These are phyloP conservation scores for Salix caprea DNA, from an alignment of 345 rosid species.

Conservation along the genomic window DNA sequence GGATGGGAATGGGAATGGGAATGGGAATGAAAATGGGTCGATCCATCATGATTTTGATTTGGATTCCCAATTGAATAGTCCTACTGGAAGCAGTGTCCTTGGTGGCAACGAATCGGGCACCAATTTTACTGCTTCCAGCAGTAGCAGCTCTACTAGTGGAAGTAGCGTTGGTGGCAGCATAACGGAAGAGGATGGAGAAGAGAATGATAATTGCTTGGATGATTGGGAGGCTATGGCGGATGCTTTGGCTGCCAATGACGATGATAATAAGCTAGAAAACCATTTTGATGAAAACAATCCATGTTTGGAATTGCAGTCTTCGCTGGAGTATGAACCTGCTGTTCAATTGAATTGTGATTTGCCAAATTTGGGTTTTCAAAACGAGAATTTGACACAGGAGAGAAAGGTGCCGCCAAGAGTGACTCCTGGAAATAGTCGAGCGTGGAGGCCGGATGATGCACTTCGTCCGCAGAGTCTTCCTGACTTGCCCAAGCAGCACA, in stretches of 20 bases:
- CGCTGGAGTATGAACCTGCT: slow-evolving; percentile 20
- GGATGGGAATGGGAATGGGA: slow-evolving; percentile 18
- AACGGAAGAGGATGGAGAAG: slow-evolving; percentile 71
- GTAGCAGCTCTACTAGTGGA: slow-evolving; percentile 47
- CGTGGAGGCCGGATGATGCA: slow-evolving; percentile 84
- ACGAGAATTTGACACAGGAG: slow-evolving; percentile 27
- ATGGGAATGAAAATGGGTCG: slow-evolving; percentile 24
- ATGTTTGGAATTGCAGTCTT: slow-evolving; percentile 17
- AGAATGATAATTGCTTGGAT: slow-evolving; percentile 71
- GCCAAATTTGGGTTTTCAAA: slow-evolving; percentile 21
- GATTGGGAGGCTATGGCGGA: slow-evolving; percentile 98
- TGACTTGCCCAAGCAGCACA: slow-evolving; percentile 63
- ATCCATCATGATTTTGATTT: slow-evolving; percentile 51
- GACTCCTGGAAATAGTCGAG: slow-evolving; percentile 39
- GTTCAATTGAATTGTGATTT: slow-evolving; percentile 19
- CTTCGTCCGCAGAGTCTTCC: slow-evolving; percentile 79
- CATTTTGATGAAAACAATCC: slow-evolving; percentile 29
- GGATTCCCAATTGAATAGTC: slow-evolving; percentile 58
- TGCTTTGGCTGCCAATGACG: slow-evolving; percentile 68
- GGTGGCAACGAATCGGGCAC: slow-evolving; percentile 41
- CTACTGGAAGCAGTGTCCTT: slow-evolving; percentile 31
- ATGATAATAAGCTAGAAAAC: slow-evolving; percentile 32
- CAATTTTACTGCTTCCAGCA: slow-evolving; percentile 39
- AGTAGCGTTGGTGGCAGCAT: slow-evolving; percentile 79
- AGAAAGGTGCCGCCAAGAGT: slow-evolving; percentile 28